Evolutionary conservation across 2,329 filamentous ascomycete genomes (phyloP), one percentile per base, ranked within the genome.

Genomic region (Clonostachys byssicola): DNA sequence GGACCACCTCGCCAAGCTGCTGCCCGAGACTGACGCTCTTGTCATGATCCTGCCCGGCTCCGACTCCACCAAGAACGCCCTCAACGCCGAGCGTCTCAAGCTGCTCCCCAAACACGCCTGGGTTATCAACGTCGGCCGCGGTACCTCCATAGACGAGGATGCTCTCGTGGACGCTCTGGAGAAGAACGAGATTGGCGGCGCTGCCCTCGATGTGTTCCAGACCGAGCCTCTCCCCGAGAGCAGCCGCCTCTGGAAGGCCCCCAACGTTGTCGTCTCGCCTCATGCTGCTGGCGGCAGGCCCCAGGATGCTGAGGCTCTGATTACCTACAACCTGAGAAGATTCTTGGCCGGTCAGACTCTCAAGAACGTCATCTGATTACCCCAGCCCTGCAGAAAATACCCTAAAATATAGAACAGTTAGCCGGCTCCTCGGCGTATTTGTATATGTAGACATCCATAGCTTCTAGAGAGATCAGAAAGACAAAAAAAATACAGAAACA

Each of bases 1-100:
- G 60, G 75, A 80, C 47, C 66, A 64, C 41, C 68, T 86, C 40
- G 51, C 72, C 5, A 65, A 76, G 51, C 61, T 84, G 34, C 69
- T 86, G 35, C 67, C 73, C 34, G 57, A 74, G 59, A 83, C 81
- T 0, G 82, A 86, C 55, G 82, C 80, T 0, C 68, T 86, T n/a
- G 80, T 86, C 54, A 84, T 86, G 81, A 85, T 85, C 52, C 68
- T 85, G 8, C 81, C 81, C 0, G 81, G 81, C 0, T 74, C 73
- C 35, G 76, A 75, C 9, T 67, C 71, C n/a, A 85, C 81, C 23
- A 66, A 65, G 35, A 65, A 84, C 54, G 79, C 69, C 2, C 69
- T 85, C 49, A 78, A 77, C 54, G 70, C 68, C 30, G 76, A 80
- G 60, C 62, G 78, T 8, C 58, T 85, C 41, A 66, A 63, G 52